Evolutionary conservation across 192 early-diverging fungal species (phyloP).

Genomic region (Rhizoclosmatium sp.): DNA sequence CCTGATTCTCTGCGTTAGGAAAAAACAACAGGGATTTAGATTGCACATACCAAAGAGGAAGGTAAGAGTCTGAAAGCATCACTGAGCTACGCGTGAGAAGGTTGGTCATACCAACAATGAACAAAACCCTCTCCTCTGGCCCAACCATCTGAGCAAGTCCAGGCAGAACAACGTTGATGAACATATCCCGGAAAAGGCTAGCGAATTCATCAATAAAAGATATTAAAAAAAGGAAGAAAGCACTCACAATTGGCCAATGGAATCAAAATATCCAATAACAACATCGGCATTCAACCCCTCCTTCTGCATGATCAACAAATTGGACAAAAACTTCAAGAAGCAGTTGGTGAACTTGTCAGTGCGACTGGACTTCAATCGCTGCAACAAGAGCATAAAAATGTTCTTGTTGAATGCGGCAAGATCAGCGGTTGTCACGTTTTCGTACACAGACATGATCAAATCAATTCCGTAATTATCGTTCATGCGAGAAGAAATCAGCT

Average conservation of each 20-base stretch:
- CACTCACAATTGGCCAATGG: constrained; percentile 64
- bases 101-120: constrained; percentile 69
- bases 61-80: constrained; percentile 64
- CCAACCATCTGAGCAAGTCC: constrained; percentile 66
- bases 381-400: constrained; percentile 67
- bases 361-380: constrained; percentile 63
- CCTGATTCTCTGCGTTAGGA: constrained; percentile 48
- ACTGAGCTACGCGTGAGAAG: constrained; percentile 63
- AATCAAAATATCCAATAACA: constrained; percentile 65
- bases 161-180: constrained; percentile 70
- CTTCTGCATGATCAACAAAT: constrained; percentile 71
- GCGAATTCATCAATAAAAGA: constrained; percentile 24
- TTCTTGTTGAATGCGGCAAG: constrained; percentile 64
- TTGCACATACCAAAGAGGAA: constrained; percentile 48
- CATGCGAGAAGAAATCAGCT: constrained; percentile 81
- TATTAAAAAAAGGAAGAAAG: not conserved
- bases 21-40: constrained; percentile 20
- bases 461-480: constrained; percentile 90
- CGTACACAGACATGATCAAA: constrained; percentile 79
- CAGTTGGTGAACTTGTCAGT: constrained; percentile 67
- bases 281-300: constrained; percentile 65
- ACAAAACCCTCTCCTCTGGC: constrained; percentile 67
- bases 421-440: constrained; percentile 65
- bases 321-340: constrained; percentile 74
- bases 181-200: constrained; percentile 68